A percentile compares a stretch with the other conserved stretches of the same genome.
Evolutionary conservation across 1,139 yeast species (phyloP).

Genomic region (Scheffersomyces illinoinensis): DNA sequence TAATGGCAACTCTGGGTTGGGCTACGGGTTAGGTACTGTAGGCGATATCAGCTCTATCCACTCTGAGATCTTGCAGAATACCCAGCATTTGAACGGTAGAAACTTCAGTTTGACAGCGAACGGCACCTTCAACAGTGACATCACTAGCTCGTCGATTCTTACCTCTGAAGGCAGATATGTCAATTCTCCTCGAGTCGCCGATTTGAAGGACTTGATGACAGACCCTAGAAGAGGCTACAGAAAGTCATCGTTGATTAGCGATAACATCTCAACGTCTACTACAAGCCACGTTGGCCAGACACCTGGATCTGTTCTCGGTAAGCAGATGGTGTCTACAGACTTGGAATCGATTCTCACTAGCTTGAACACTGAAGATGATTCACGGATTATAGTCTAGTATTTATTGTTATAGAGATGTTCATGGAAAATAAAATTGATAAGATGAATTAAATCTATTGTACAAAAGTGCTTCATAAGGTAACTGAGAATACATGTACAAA

Average conservation of each 20-base stretch:
- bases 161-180: conserved; percentile 10
- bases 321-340: conserved; percentile 35
- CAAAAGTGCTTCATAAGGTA: not conserved
- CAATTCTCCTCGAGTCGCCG: conserved; percentile 45
- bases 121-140: conserved; percentile 8
- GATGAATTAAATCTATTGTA: no score
- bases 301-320: conserved; percentile 34
- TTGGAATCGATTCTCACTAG: conserved; percentile 38
- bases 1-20: conserved; percentile 10
- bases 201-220: conserved; percentile 42
- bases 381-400: not conserved
- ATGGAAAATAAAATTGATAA: not conserved
- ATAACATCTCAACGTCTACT: conserved; percentile 10
- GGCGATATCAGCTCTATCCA: conserved; percentile 46
- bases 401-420: not conserved
- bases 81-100: conserved; percentile 9
- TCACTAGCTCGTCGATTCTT: conserved; percentile 24
- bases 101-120: conserved; percentile 2
- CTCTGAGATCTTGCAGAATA: conserved; percentile 31
- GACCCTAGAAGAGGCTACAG: conserved; percentile 14
- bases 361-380: conserved; percentile 40
- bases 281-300: conserved; percentile 8
- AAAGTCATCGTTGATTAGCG: conserved; percentile 10
- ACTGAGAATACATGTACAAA: no score
- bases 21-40: conserved; percentile 42